Evolutionary conservation across 2,329 filamentous ascomycete genomes (phyloP).

Genomic region (Paraphaeosphaeria minitans): DNA sequence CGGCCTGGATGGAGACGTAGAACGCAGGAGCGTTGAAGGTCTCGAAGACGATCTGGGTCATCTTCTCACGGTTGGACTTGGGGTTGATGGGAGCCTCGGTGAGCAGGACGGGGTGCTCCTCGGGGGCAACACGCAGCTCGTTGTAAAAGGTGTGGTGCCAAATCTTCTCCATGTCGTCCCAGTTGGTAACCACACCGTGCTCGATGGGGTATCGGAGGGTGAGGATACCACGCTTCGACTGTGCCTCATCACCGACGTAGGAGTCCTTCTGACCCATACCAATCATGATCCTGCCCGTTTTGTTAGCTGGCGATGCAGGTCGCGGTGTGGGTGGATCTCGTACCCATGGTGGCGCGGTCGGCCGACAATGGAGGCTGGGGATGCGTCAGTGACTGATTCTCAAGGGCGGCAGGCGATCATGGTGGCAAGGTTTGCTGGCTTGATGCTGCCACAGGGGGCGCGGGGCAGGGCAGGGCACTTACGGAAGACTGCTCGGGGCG

Average conservation of each 20-base stretch:
- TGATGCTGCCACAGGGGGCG: conserved; percentile 19
- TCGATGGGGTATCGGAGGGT: conserved; percentile 99
- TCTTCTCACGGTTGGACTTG: conserved; percentile 99
- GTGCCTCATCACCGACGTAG: conserved; percentile 99
- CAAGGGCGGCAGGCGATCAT: conserved; percentile 4
- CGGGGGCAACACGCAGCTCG: conserved; percentile 98
- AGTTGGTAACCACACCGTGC: conserved; percentile 99
- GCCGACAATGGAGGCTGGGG: conserved; percentile 94
- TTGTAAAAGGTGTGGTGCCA: conserved; percentile 99
- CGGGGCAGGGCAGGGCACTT: conserved; percentile 68
- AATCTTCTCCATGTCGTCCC: conserved; percentile 99
- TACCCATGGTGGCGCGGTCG: conserved; percentile 99
- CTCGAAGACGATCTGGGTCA: conserved; percentile 99
- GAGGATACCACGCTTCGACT: conserved; percentile 99
- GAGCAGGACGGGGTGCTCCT: conserved; percentile 99
- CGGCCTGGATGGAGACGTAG: conserved; percentile 99
- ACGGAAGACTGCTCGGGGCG: conserved; percentile 99
- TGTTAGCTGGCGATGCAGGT: conserved; percentile 46
- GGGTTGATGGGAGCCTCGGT: conserved; percentile 99
- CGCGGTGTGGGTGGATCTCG: conserved; percentile 50
- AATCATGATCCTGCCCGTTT: conserved; percentile 89
- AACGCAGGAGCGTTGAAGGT: conserved; percentile 99
- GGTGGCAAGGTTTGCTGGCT: conserved; percentile 6
- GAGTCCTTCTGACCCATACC: conserved; percentile 99
- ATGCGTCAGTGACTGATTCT: conserved; percentile 35